Conservation (phyloP, 495 filamentous ascomycete species). For the Talaromyces stipitatus region DNA sequence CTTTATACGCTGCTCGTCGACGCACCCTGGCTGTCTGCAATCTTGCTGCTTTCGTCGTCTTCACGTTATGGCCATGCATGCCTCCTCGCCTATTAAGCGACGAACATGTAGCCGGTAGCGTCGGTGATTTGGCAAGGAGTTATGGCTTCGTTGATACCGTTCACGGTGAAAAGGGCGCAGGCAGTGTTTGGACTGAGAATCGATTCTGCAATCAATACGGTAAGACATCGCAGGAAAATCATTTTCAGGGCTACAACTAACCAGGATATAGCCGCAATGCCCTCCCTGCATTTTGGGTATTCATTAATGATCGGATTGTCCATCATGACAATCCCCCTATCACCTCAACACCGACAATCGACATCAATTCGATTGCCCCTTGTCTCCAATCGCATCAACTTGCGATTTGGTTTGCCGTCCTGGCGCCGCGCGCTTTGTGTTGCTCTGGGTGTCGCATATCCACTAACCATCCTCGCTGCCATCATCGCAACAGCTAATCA, state of each 20-base stretch:
- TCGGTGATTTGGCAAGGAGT: conserved; percentile 40
- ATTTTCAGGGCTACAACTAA: not conserved
- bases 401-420: conserved; percentile 26
- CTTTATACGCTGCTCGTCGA: conserved; percentile 51
- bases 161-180: conserved; percentile 52
- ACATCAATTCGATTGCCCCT: conserved; percentile 7
- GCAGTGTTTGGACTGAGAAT: conserved; percentile 67
- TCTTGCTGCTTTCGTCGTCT: conserved; percentile 68
- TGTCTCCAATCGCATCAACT: conserved; percentile 12
- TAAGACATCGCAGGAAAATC: conserved; percentile 16
- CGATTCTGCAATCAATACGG: conserved; percentile 60
- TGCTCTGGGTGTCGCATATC: conserved; percentile 53
- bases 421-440: conserved; percentile 40
- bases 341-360: conserved; percentile 23
- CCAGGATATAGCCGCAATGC: conserved; percentile 57
- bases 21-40: conserved; percentile 70
- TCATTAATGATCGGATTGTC: conserved; percentile 68
- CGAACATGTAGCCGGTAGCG: conserved; percentile 28
- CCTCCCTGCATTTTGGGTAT: conserved; percentile 73
- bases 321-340: conserved; percentile 47
- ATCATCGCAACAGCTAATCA: conserved; percentile 72
- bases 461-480: conserved; percentile 53
- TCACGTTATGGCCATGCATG: conserved; percentile 76
- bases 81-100: conserved; percentile 63
- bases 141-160: conserved; percentile 74